Conservation (phyloP, 192 early-diverging fungal genomes). For the Rhizoclosmatium globosum region DNA sequence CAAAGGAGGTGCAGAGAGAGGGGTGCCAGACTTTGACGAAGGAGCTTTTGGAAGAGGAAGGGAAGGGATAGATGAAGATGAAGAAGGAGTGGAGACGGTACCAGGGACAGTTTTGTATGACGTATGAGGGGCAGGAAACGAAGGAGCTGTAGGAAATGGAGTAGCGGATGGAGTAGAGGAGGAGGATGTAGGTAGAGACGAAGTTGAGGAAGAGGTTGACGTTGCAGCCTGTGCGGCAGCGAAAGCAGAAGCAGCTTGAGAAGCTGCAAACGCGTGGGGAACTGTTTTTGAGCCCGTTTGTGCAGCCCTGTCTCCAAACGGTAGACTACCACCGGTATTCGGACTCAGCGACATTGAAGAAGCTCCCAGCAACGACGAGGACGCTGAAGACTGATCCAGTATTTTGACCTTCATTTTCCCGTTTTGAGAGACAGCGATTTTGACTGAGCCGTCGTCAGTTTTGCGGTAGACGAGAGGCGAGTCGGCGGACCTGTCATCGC, state of each 20-base stretch:
- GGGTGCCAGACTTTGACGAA: not conserved
- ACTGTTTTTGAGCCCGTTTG: not conserved
- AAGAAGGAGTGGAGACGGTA: too few relatives aligned
- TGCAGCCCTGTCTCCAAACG: too few relatives aligned
- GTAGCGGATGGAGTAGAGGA: not conserved
- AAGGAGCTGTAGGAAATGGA: too few relatives aligned
- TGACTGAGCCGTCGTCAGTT: constrained; percentile 39
- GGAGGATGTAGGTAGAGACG: constrained; percentile 13
- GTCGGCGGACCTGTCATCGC: not conserved
- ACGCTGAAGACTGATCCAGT: not conserved
- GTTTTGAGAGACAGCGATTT: constrained; percentile 36
- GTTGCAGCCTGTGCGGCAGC: not conserved
- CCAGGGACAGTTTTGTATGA: too few relatives aligned
- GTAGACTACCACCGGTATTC: too few relatives aligned
- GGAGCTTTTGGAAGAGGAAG: not conserved
- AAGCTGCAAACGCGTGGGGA: not conserved
- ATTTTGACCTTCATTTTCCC: constrained; percentile 47
- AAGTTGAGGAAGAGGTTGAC: not conserved
- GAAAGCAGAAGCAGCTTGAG: not conserved
- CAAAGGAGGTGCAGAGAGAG: not conserved
- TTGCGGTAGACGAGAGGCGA: constrained; percentile 18
- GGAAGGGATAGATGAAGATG: not conserved
- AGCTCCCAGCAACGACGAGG: not conserved
- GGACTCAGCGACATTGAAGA: not conserved
- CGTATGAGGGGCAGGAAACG: too few relatives aligned